These are phyloP conservation scores for Diplotaxis tenuifolia DNA, from an alignment of 345 rosid species.

Conservation along the genomic window DNA sequence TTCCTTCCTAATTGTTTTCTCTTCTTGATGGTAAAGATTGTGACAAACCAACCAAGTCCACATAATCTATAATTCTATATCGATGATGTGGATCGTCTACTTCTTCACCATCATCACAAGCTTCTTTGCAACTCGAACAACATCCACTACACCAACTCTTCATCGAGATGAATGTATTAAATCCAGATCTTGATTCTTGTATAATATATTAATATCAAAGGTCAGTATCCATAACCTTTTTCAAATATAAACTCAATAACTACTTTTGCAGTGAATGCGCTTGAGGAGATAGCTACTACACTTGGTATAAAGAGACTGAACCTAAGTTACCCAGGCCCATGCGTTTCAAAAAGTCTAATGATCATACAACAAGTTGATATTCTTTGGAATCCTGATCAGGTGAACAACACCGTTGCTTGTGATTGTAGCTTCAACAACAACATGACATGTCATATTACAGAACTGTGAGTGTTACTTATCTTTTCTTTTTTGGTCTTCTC, in stretches of 20 bases:
- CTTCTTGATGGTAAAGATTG: neutral
- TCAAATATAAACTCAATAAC: neutral
- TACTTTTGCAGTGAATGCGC: conserved; percentile 10
- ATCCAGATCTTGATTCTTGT: neutral
- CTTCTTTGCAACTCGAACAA: neutral
- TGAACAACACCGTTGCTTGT: no score
- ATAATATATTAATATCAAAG: no score
- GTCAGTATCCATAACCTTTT: no score
- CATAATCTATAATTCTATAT: neutral
- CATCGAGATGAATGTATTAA: conserved; percentile 16
- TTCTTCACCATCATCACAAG: neutral
- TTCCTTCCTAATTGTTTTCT: neutral
- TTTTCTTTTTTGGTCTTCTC: neutral
- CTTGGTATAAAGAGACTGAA: conserved; percentile 19
- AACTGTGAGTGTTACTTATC: neutral
- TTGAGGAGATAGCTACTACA: conserved; percentile 21
- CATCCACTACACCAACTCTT: neutral
- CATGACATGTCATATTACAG: no score
- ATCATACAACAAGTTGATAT: neutral
- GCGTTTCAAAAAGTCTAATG: neutral
- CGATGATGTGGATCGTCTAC: neutral
- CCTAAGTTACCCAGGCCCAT: neutral
- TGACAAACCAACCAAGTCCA: neutral
- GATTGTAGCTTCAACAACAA: no score
- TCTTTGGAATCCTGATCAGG: neutral